Conservation (phyloP, 2,329 filamentous ascomycete species). For the Trichoderma asperellum region DNA sequence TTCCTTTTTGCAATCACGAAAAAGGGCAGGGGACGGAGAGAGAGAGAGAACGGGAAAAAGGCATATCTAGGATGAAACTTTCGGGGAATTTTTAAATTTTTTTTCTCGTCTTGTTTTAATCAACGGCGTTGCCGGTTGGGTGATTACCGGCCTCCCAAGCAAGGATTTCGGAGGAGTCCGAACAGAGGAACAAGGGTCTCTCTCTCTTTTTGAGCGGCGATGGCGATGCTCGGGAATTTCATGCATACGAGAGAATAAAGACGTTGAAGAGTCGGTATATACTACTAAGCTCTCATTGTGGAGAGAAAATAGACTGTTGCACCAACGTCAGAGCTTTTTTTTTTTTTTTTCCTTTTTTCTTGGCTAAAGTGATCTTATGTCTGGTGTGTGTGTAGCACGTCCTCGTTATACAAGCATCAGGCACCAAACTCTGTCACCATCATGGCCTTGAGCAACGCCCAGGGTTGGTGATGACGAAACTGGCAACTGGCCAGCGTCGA, state of each 20-base stretch:
- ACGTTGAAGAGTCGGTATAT: background rate
- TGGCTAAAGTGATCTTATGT: background rate
- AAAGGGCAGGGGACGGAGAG: background rate
- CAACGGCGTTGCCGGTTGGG: constrained; percentile 16
- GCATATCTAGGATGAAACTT: background rate
- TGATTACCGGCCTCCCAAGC: background rate
- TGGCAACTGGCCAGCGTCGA: constrained; percentile 8
- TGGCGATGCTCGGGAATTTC: background rate
- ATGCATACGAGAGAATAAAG: background rate
- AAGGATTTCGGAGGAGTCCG: constrained; percentile 20
- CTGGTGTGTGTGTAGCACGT: background rate
- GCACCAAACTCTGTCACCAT: background rate
- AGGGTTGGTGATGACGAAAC: constrained; percentile 6
- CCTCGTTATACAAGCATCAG: background rate
- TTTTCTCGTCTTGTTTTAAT: background rate
- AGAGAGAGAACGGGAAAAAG: too few relatives aligned
- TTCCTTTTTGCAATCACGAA: background rate
- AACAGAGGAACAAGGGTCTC: background rate
- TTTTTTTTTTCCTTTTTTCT: background rate
- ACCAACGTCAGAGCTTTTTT: background rate
- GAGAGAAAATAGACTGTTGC: background rate
- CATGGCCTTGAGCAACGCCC: constrained; percentile 3
- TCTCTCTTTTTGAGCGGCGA: background rate
- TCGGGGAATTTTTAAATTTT: constrained; percentile 10
- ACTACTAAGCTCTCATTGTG: background rate